A percentile compares a stretch with the other conserved stretches of the same genome.
phyloP scores from a whole-genome alignment of 2,329 filamentous ascomycete species.

The Alternaria alternata region DNA sequence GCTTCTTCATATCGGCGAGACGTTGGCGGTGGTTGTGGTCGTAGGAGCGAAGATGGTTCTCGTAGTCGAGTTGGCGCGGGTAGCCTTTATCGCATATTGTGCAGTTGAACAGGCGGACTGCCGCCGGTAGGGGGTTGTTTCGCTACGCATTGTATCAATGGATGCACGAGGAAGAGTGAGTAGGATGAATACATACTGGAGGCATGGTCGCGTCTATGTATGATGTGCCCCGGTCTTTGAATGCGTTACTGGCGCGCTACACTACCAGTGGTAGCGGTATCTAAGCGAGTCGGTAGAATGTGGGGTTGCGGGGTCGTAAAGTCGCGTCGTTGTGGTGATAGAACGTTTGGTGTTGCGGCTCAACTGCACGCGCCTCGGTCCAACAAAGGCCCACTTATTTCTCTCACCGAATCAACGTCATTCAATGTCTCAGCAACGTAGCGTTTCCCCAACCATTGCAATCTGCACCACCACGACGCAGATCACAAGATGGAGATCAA shows the following conservation, averaged over 20 bases:
- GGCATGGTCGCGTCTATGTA: constrained; percentile 21
- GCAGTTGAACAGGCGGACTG: constrained; percentile 53
- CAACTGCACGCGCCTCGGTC: constrained; percentile 22
- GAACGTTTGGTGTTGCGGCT: constrained; percentile 20
- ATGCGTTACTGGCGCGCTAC: neutral
- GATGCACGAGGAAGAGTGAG: constrained; percentile 51
- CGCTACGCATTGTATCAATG: constrained; percentile 41
- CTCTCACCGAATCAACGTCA: constrained; percentile 45
- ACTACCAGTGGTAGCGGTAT: too few relatives aligned
- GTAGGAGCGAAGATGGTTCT: constrained; percentile 91
- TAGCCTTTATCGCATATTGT: constrained; percentile 92
- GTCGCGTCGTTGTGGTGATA: constrained; percentile 4
- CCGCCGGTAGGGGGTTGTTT: constrained; percentile 55
- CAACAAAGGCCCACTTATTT: constrained; percentile 17
- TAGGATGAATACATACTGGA: constrained; percentile 16
- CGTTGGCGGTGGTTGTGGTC: constrained; percentile 84
- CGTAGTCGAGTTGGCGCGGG: constrained; percentile 93
- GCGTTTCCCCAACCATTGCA: constrained; percentile 21
- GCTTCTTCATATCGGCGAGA: constrained; percentile 83
- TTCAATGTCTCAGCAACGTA: constrained; percentile 32
- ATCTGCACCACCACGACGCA: constrained; percentile 1
- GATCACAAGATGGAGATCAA: constrained; percentile 24
- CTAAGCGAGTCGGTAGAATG: neutral
- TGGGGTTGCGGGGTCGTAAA: neutral
- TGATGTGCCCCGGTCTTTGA: neutral